phyloP scores from a whole-genome alignment of 176 grass and related monocot genomes.

The Rhynchospora tenuis region DNA sequence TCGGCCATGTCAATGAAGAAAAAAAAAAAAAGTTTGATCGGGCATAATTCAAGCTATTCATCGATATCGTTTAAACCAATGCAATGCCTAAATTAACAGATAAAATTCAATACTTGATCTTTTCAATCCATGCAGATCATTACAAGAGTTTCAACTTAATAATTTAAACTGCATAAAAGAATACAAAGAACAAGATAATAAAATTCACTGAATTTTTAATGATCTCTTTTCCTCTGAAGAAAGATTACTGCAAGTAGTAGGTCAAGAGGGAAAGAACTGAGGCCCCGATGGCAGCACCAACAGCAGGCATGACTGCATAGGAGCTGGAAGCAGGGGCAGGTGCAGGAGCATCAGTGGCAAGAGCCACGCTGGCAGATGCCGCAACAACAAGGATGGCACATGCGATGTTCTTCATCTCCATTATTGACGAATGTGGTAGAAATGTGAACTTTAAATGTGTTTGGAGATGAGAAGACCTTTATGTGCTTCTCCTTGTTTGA shows the following conservation, averaged over 20 bases:
- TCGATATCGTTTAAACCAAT: neutral
- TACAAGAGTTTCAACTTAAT: conserved; percentile 1
- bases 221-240: neutral
- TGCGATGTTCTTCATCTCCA: conserved; percentile 44
- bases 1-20: too few relatives aligned
- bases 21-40: neutral
- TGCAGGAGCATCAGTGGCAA: conserved; percentile 24
- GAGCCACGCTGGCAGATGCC: conserved; percentile 19
- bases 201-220: neutral
- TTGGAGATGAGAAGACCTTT: conserved; percentile 26
- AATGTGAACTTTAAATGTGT: neutral
- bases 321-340: conserved; percentile 23
- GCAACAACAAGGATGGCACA: conserved; percentile 28
- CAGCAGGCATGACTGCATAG: conserved; percentile 14
- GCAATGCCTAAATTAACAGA: neutral
- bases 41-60: neutral
- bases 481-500: conserved; percentile 11
- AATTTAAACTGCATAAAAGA: conserved; percentile 12
- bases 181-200: neutral
- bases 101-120: neutral
- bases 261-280: conserved; percentile 27
- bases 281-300: conserved; percentile 19
- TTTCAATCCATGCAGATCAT: neutral
- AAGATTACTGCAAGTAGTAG: conserved; percentile 22
- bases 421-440: neutral